These are phyloP conservation scores for Trametes cinnabarina DNA, from an alignment of 768 basidiomycete genomes.

Conservation along the genomic window DNA sequence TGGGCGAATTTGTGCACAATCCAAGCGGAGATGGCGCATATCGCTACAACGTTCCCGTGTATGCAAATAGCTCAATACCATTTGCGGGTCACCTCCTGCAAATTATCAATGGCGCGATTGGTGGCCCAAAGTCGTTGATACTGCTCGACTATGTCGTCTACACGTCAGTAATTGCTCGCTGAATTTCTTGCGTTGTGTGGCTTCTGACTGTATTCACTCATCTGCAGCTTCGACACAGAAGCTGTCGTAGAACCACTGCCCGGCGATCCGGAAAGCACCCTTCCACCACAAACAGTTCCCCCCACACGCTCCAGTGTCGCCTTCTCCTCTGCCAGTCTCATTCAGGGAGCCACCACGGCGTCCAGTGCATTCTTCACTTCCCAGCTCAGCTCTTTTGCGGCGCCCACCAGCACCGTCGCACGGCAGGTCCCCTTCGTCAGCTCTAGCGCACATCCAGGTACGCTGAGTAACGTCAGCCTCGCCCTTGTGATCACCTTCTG, in stretches of 20 bases:
- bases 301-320: no score
- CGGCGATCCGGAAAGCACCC: no score
- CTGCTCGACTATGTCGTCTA: conserved; percentile 42
- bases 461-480: neutral
- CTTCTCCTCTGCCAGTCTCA: no score
- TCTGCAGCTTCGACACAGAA: neutral
- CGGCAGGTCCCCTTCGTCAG: no score
- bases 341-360: no score
- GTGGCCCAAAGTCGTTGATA: conserved; percentile 30
- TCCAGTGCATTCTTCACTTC: no score
- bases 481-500: neutral
- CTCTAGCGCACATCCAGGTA: neutral
- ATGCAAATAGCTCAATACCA: conserved; percentile 26
- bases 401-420: no score
- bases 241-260: no score
- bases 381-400: no score
- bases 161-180: conserved; percentile 27
- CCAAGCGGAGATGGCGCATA: conserved; percentile 24
- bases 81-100: conserved; percentile 31
- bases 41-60: conserved; percentile 38
- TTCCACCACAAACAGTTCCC: no score
- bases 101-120: conserved; percentile 33
- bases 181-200: no score
- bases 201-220: neutral
- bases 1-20: conserved; percentile 28